Percentiles rank a stretch among this genome's conserved stretches.
Conservation (phyloP, 2,329 filamentous ascomycete species). For the Calonectria fujianensis region DNA sequence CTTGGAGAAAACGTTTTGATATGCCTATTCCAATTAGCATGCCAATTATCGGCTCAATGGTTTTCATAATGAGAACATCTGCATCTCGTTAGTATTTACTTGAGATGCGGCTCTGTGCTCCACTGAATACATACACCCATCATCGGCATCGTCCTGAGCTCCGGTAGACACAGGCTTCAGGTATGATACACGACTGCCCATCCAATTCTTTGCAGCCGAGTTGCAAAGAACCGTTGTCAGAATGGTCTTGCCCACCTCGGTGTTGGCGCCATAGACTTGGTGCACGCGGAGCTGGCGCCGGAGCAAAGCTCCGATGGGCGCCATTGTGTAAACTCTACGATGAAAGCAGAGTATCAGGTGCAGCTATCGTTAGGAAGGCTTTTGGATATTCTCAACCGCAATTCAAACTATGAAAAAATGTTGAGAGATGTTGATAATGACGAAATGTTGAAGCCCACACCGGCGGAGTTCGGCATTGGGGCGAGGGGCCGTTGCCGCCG, state of each 20-base stretch:
- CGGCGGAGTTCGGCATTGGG: conserved; percentile 39
- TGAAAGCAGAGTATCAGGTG: not conserved
- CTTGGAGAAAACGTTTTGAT: conserved; percentile 75
- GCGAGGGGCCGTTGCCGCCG: conserved; percentile 6
- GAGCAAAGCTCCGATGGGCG: conserved; percentile 75
- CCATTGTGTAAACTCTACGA: conserved; percentile 54
- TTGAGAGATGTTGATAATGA: conserved; percentile 15
- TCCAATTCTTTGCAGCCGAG: conserved; percentile 70
- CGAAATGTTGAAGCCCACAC: conserved; percentile 26
- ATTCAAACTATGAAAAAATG: conserved; percentile 15
- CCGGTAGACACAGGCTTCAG: conserved; percentile 91
- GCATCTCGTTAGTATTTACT: conserved; percentile 38
- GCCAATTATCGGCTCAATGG: not conserved
- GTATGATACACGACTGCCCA: conserved; percentile 74
- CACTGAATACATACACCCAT: conserved; percentile 69
- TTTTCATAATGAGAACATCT: conserved; percentile 36
- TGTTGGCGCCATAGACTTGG: conserved; percentile 90
- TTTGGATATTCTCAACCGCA: not conserved
- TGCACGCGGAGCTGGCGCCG: conserved; percentile 81
- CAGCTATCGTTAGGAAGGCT: not conserved
- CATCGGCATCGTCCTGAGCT: conserved; percentile 80
- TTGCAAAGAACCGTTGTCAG: conserved; percentile 83
- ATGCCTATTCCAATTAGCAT: conserved; percentile 70
- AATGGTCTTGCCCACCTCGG: conserved; percentile 89
- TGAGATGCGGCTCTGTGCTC: not conserved